A percentile compares a stretch with the other conserved stretches of the same genome.
These are phyloP conservation scores for Chloris gayana DNA, from an alignment of 176 grass and related monocot species.

Conservation along the genomic window DNA sequence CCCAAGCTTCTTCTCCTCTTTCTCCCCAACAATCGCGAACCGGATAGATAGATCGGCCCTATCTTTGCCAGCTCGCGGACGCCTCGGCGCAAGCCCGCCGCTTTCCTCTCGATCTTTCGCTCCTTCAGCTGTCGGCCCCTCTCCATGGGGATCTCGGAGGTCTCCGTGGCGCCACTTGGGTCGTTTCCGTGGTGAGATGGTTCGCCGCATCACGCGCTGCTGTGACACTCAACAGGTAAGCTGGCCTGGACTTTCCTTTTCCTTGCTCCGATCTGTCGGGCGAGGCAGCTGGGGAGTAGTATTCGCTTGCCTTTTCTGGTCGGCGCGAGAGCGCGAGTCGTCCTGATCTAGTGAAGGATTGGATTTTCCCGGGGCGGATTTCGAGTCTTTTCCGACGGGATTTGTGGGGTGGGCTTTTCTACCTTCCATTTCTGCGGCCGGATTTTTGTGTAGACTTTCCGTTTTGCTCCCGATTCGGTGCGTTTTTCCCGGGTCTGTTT, in stretches of 20 bases:
- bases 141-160: too few relatives aligned
- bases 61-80: slow-evolving; percentile 31
- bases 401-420: slow-evolving; percentile 1
- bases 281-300: not conserved
- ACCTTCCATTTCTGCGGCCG: slow-evolving; percentile 20
- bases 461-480: not conserved
- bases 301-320: slow-evolving; percentile 23
- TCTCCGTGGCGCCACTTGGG: slow-evolving; percentile 26
- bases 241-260: not conserved
- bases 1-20: slow-evolving; percentile 29
- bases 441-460: not conserved
- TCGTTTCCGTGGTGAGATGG: slow-evolving; percentile 43
- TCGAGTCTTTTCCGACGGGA: not conserved
- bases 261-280: slow-evolving; percentile 35
- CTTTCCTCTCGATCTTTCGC: slow-evolving; percentile 11
- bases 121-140: not conserved
- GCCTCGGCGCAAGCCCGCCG: not conserved
- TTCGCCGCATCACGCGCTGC: slow-evolving; percentile 42
- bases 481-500: too few relatives aligned
- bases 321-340: not conserved
- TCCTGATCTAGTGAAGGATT: slow-evolving; percentile 34
- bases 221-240: slow-evolving; percentile 33
- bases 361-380: slow-evolving; percentile 11
- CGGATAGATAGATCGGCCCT: slow-evolving; percentile 52
- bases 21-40: slow-evolving; percentile 39